Evolutionary conservation across 371 early-diverging fungal species (phyloP).

Genomic region (Funneliformis caledonium): DNA sequence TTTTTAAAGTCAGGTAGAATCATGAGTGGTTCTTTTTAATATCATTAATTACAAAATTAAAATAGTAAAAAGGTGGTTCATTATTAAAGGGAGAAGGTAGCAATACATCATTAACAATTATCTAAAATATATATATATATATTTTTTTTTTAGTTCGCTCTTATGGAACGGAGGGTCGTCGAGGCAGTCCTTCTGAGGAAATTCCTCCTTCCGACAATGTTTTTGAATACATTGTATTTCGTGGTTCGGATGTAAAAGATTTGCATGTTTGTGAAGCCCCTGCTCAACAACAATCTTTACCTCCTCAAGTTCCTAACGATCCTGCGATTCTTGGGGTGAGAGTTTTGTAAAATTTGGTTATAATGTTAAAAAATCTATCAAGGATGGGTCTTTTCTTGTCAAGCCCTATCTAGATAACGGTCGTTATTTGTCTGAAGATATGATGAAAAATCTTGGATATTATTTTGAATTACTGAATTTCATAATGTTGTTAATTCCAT

Average conservation of each 20-base stretch:
- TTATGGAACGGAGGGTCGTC: constrained; percentile 85
- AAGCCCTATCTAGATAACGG: not conserved
- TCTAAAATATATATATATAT: too few species aligned
- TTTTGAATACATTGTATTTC: constrained; percentile 90
- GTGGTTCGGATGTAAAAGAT: constrained; percentile 93
- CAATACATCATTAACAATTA: too few species aligned
- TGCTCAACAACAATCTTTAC: constrained; percentile 58
- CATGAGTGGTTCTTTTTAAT: not conserved
- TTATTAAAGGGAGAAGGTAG: too few species aligned
- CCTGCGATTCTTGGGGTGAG: constrained; percentile 87
- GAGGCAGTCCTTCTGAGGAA: constrained; percentile 79
- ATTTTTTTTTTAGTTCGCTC: constrained; percentile 65
- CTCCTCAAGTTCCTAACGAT: constrained; percentile 76
- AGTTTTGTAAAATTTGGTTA: not conserved
- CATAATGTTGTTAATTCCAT: constrained; percentile 29
- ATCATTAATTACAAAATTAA: too few species aligned
- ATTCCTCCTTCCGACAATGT: constrained; percentile 82
- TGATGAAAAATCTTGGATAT: constrained; percentile 41
- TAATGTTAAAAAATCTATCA: not conserved
- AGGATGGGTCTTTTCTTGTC: not conserved
- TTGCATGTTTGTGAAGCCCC: constrained; percentile 83
- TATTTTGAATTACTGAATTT: constrained; percentile 20
- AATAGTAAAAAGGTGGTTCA: too few species aligned
- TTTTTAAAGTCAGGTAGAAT: not conserved
- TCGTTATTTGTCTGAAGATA: not conserved